Evolutionary conservation across 164 flowering plant genomes (phyloP), one percentile per base, ranked within the genome.

Genomic region (Nelumbo lutea): DNA sequence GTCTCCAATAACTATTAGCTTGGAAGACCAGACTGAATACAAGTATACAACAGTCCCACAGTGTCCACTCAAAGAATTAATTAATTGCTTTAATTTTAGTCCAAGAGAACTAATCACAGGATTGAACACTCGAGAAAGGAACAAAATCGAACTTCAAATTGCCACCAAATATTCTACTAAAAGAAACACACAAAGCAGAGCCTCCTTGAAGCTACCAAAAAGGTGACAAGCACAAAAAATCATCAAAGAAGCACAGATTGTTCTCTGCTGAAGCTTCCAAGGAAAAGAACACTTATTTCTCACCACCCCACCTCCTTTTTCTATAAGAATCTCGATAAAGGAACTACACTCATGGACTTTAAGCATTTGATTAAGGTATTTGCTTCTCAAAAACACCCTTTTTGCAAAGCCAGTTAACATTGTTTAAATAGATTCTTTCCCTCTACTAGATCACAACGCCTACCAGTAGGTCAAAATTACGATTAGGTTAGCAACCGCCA

Each of bases 141-240:
- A 53, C 55, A 64, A 43, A 6, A 40, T 5, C 10, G 38, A 70
- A 61, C 47, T 44, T 48, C 42, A 9, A n/a, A 15, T 4, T 3
- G 42, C 44, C 55, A 11, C 62, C 57, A 57, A 58, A 46, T 4
- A 46, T 46, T 46, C 48, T 27, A 27, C 27, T 27, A 53, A 15
- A 13, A 70, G 50, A 42, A 64, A 64, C 11, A 52, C 6, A 42
- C 6, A 7, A 60, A 50, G 65, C 9, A 42, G 61, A 13, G 14
- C 45, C 46, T 64, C 42, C 40, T n/a, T 46, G 73, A 72, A 66
- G 69, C 39, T 59, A n/a, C 44, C 44, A 15, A 42, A 42, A 69
- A 61, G 60, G 45, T 66, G 47, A 43, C 15, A 42, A 50, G 70
- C 62, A 46, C 14, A 50, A 61, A 56, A 56, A 53, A 61, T 67